Percentiles rank a stretch among this genome's conserved stretches.
These are phyloP conservation scores for Huntiella abstrusa DNA, from an alignment of 2,329 filamentous ascomycete genomes.

Conservation along the genomic window DNA sequence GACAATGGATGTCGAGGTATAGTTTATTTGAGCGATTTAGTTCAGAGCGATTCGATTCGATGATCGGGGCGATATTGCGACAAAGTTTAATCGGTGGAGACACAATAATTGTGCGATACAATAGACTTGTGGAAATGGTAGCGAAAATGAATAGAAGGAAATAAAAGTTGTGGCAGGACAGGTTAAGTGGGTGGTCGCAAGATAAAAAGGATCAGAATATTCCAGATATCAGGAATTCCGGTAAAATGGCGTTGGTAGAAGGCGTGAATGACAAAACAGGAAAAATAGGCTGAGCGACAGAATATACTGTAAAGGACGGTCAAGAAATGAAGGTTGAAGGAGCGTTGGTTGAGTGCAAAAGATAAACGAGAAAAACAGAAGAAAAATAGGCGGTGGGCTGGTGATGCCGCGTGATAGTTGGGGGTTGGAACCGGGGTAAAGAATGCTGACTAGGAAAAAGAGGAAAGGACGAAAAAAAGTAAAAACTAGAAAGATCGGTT, in stretches of 20 bases:
- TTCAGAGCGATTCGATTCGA: too few species aligned
- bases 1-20: too few species aligned
- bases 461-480: background rate
- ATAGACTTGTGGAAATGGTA: slow-evolving; percentile 1
- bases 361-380: background rate
- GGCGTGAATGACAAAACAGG: background rate
- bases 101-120: too few species aligned
- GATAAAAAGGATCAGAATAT: background rate
- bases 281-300: background rate
- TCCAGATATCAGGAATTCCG: background rate
- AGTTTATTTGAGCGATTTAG: too few species aligned
- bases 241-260: background rate
- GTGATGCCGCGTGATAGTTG: too few species aligned
- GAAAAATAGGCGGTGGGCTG: slow-evolving; percentile 1
- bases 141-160: background rate
- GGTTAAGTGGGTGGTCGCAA: background rate
- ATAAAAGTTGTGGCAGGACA: background rate
- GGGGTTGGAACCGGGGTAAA: too few species aligned
- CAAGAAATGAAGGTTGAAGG: too few species aligned
- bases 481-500: background rate
- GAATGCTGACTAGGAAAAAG: too few species aligned
- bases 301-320: background rate
- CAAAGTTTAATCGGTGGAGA: too few species aligned
- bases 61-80: too few species aligned
- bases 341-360: too few species aligned